phyloP scores from a whole-genome alignment of 768 basidiomycete species.

The Wakefieldia striispora region DNA sequence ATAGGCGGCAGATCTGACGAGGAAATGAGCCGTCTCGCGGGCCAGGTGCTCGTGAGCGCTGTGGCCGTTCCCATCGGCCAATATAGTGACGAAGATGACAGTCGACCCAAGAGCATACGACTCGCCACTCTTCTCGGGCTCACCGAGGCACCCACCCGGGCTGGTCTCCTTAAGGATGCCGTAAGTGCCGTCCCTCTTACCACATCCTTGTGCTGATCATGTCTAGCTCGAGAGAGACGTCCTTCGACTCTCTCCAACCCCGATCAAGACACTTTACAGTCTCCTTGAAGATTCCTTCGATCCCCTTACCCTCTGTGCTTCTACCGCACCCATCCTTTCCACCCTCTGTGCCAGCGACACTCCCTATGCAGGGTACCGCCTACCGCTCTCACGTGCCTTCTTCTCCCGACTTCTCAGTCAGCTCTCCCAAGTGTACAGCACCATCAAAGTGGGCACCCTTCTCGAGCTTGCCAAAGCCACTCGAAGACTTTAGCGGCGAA shows the following conservation, averaged over 20 bases:
- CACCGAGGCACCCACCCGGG: conserved; percentile 77
- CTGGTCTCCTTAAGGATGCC: conserved; percentile 84
- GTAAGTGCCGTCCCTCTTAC: conserved; percentile 43
- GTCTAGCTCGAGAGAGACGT: conserved; percentile 75
- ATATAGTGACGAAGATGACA: conserved; percentile 51
- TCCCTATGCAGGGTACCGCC: conserved; percentile 77
- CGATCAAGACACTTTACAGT: conserved; percentile 77
- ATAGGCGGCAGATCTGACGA: conserved; percentile 76
- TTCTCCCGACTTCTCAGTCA: conserved; percentile 89
- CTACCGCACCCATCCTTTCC: conserved; percentile 75
- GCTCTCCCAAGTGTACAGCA: conserved; percentile 89
- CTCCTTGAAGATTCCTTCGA: conserved; percentile 93
- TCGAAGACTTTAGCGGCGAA: conserved; percentile 59
- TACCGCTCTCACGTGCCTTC: conserved; percentile 87
- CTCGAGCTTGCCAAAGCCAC: conserved; percentile 76
- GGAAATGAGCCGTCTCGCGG: conserved; percentile 77
- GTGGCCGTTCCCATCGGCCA: conserved; percentile 87
- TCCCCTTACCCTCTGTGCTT: conserved; percentile 78
- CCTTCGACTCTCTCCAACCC: conserved; percentile 71
- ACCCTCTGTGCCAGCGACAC: conserved; percentile 43
- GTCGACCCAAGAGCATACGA: conserved; percentile 68
- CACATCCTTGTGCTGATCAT: conserved; percentile 1
- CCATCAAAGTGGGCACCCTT: conserved; percentile 76
- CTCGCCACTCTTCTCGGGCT: conserved; percentile 86
- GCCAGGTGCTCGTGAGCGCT: conserved; percentile 88